phyloP scores from a whole-genome alignment of 331 rosid genomes.

The Stylosanthes scabra region DNA sequence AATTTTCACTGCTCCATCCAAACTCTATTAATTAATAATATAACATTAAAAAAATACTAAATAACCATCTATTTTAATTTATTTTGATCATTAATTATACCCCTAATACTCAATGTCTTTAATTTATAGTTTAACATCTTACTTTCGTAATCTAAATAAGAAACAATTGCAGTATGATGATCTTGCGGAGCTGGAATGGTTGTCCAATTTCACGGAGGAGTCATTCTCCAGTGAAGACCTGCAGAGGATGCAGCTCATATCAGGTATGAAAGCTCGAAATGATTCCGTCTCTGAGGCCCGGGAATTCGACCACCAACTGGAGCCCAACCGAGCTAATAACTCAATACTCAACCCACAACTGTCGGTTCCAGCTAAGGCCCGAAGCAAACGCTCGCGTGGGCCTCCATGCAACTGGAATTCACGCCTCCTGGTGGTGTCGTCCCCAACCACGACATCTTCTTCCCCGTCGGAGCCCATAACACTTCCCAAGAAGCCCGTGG shows the following conservation, averaged over 20 bases:
- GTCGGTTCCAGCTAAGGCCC: constrained; percentile 83
- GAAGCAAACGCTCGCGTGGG: constrained; percentile 87
- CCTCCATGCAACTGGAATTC: constrained; percentile 91
- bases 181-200: constrained; percentile 91
- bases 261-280: constrained; percentile 64
- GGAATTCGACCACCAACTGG: constrained; percentile 43
- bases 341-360: constrained; percentile 53
- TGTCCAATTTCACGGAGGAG: constrained; percentile 87
- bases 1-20: neutral
- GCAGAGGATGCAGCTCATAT: constrained; percentile 77
- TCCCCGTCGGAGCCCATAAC: constrained; percentile 34
- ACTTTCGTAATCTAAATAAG: too few relatives aligned
- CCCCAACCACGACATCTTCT: constrained; percentile 51
- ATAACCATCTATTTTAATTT: too few relatives aligned
- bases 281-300: constrained; percentile 47
- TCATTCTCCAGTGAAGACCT: constrained; percentile 88
- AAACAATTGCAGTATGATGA: too few relatives aligned
- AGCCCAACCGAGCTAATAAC: constrained; percentile 29
- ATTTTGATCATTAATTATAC: too few relatives aligned
- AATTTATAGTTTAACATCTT: too few relatives aligned
- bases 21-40: neutral
- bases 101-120: too few relatives aligned
- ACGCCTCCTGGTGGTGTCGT: constrained; percentile 65
- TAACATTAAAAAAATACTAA: neutral
- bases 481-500: constrained; percentile 33